Evolutionary conservation across 768 basidiomycete species (phyloP), one percentile per base, ranked within the genome.

Genomic region (Serpula lacrymans): DNA sequence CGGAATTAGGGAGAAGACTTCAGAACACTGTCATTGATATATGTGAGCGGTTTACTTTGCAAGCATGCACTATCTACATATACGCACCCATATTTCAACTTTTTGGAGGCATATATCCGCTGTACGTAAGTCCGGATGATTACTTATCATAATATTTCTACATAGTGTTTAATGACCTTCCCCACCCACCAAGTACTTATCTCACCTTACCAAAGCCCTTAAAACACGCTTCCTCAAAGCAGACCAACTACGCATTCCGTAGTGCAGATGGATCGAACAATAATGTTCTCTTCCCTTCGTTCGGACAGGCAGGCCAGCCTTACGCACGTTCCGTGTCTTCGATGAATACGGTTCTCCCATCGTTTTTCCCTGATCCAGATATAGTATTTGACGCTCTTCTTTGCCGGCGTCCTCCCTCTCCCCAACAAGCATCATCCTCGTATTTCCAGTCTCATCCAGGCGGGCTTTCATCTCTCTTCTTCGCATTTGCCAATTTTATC

Each of bases 91-190:
- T 42, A 44, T 36, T 43, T 29, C n/a, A n/a, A n/a, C n/a, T n/a
- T n/a, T n/a, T n/a, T n/a, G n/a, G n/a, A n/a, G n/a, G n/a, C 25
- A 36, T 27, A 16, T 33, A 34, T n/a, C n/a, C n/a, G n/a, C 32
- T 41, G 35, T 39, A 25, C 31, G 21, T 40, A 27, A 29, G 30
- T 39, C 30, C 27, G 34, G 50, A 38, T 47, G 49, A 23, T 46
- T 55, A 44, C 51, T 39, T 25, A 42, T 40, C 34, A 22, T 28
- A 45, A 26, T 29, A 30, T 45, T 42, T 46, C 34, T 16, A 23
- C 45, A 29, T 57, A 84, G 83, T 88, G 29, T 88, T 82, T 69
- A 79, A 83, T 45, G 88, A 88, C 58, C 74, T 91, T 25, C 85
- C 86, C 3, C 88, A 88, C 47, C 87, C 87, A 4, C 80, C 84